A percentile compares a stretch with the other conserved stretches of the same genome.
phyloP scores from a whole-genome alignment of 148 eudicot genomes.

The Rheum nobile region DNA sequence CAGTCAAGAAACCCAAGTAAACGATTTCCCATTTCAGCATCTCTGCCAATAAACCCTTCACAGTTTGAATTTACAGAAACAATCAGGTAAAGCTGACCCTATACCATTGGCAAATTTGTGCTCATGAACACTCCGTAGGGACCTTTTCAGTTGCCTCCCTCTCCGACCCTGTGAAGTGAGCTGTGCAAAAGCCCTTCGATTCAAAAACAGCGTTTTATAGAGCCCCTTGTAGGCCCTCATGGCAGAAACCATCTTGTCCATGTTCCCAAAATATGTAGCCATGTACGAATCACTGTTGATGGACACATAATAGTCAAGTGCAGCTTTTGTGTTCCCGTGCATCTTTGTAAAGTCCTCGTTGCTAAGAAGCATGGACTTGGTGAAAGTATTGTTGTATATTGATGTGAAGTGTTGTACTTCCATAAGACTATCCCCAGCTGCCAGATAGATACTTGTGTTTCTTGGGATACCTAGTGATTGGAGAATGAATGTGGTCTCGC shows the following conservation, averaged over 20 bases:
- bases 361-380: slow-evolving; percentile 54
- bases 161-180: slow-evolving; percentile 41
- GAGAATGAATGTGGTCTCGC: slow-evolving; percentile 75
- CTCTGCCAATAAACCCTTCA: not conserved
- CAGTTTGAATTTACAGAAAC: slow-evolving; percentile 80
- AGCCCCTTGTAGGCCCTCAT: slow-evolving; percentile 76
- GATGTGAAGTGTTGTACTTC: slow-evolving; percentile 70
- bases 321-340: slow-evolving; percentile 99
- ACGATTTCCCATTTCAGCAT: not conserved
- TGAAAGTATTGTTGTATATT: slow-evolving; percentile 49
- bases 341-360: slow-evolving; percentile 60
- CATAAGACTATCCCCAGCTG: slow-evolving; percentile 98
- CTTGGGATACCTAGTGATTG: slow-evolving; percentile 62
- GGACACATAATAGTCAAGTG: slow-evolving; percentile 79
- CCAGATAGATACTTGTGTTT: slow-evolving; percentile 67
- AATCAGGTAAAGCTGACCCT: slow-evolving; percentile 89
- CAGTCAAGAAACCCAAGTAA: not conserved
- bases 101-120: slow-evolving; percentile 72
- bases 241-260: slow-evolving; percentile 98
- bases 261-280: slow-evolving; percentile 91
- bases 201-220: slow-evolving; percentile 62
- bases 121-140: slow-evolving; percentile 59
- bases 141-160: slow-evolving; percentile 43
- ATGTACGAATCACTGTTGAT: slow-evolving; percentile 72
- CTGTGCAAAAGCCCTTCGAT: slow-evolving; percentile 62